Base-by-base conservation (phyloP, 805 yeast genomes). In the Metschnikowia borealis region DNA sequence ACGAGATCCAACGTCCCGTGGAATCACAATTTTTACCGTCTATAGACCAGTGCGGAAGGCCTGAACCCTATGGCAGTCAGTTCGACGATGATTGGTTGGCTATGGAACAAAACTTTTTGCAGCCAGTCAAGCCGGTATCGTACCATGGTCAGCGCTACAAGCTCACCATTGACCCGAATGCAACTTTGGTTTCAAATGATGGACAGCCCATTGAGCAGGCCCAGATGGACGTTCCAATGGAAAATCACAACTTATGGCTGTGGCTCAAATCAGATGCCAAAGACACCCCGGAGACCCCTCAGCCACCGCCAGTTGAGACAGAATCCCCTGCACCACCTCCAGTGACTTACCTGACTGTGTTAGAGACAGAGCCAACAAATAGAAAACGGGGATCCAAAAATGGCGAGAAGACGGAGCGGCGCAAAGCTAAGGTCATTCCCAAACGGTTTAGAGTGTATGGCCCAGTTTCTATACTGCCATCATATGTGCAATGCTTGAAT, bases 401-500 rank as follows among this genome's bases (percentile, higher is more conserved):
- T 7, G 13, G 44, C 6, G 46, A 38, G 1, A 50, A 43, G 17
- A 34, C 35, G 18, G 55, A 47, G 21, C 50, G 51, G n/a, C 49
- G 55, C 15, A 47, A 47, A 33, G 46, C 53, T 6, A 54, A 54
- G 36, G 51, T 55, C 10, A 49, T 54, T 8, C 53, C 56, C 2
- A 39, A 26, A 6, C 47, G 58, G n/a, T 55, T 53, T 43, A 47
- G 32, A 18, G 31, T 47, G 6, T 34, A 26, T 21, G 53, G 57
- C 6, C 36, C 42, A 5, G 55, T 55, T 15, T 42, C 52, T 3
- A 40, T 55, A 6, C 13, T 33, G 11, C 53, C 53, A 3, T 57
- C 63, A 1, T 47, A 50, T 3, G 57, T 61, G 5, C 62, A 59
- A 35, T 62, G 66, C 38, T 50, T 62, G 21, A 52, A 53, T 15